Percentiles rank a stretch among this genome's conserved stretches.
phyloP scores from a whole-genome alignment of 441 rosid genomes.

The Rhodomyrtus psidioides region DNA sequence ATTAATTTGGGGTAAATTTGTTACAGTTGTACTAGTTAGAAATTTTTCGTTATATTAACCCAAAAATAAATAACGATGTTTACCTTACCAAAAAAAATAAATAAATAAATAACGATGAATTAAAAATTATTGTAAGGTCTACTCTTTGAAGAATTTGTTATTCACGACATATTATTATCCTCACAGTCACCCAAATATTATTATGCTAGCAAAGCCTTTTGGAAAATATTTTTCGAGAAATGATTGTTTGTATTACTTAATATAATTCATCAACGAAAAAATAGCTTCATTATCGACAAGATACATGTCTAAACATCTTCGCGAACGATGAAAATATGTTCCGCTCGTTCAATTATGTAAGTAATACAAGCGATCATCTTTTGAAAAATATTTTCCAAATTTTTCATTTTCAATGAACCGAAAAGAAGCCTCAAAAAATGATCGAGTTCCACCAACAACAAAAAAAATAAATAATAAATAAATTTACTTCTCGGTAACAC shows the following conservation, averaged over 20 bases:
- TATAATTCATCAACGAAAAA: neutral
- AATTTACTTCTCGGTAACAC: neutral
- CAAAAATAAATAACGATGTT: too few species aligned
- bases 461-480: too few species aligned
- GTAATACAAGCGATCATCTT: accelerated
- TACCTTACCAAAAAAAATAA: too few species aligned
- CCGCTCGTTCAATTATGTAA: neutral
- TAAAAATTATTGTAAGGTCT: too few species aligned
- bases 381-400: neutral
- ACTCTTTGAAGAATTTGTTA: too few species aligned
- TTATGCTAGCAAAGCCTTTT: neutral
- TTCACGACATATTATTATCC: too few species aligned
- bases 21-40: too few species aligned
- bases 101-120: too few species aligned
- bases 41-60: too few species aligned
- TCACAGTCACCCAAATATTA: too few species aligned
- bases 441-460: neutral
- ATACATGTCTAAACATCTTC: neutral
- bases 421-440: neutral
- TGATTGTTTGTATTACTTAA: accelerated
- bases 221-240: neutral
- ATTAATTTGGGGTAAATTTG: too few species aligned
- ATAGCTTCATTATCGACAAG: neutral
- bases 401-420: neutral
- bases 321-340: accelerated